Base-by-base conservation (phyloP, 2,329 filamentous ascomycete species). In the Aspergillus costaricaensis region DNA sequence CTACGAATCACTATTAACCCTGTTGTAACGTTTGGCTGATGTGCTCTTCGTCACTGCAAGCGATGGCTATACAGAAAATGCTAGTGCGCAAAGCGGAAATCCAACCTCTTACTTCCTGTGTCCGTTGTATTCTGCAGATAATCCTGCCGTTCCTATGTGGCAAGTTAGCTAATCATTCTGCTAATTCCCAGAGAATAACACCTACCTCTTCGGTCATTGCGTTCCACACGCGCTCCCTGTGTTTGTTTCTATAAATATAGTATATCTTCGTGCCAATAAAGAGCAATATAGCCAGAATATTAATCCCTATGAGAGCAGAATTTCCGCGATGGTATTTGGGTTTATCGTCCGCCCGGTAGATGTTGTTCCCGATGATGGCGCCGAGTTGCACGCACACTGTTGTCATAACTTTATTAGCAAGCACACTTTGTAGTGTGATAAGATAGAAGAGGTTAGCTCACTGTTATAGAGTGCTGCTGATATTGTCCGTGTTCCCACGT, bases 401-500 rank as follows among this genome's bases (percentile, higher is more conserved):
- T 7, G 6, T 19, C 62, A 50, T 0, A 61, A 64, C 15, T 32
- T 43, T 4, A 36, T 55, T 38, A 58, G 44, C 47, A 14, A 60
- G 54, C 6, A 50, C 27, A 52, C 15, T 39, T n/a, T 5, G 10
- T 12, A 36, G 14, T 5, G 3, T 32, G 7, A 8, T 10, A 43
- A n/a, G 50, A 17, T 15, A 14, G 41, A 12, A 4, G 8, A 25
- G 41, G 25, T 4, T 7, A 2, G n/a, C 44, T 15, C 54, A 65
- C 62, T 67, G 67, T 88, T 89, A 72, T 89, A 89, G n/a, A 86
- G 43, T 5, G 69, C 86, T 0, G 85, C 83, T 0, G 85, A 85
- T 1, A 90, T 85, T 1, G 87, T 85, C 6, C 87, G 78, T 5
- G 84, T 85, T 10, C 86, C 80, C 9, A 90, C 85, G 1, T 82